Base-by-base conservation (phyloP, 768 basidiomycete genomes). In the Lactarius tabidus region DNA sequence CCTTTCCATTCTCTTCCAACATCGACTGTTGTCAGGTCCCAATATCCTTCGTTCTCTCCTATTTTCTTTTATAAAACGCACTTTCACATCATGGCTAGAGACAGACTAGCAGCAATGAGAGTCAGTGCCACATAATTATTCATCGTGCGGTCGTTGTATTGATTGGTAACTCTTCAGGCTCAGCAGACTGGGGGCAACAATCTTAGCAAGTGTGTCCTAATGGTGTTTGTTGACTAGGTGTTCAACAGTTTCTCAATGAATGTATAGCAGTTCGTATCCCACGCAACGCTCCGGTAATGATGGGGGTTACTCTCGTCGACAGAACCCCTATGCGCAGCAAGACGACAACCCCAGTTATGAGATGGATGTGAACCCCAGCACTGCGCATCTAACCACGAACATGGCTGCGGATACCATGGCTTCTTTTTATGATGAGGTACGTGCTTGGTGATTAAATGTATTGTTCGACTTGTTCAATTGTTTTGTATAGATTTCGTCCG, bases 81-180 rank as follows among this genome's bases (percentile, higher is more conserved):
- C 29, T 29, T n/a, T 33, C 48, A 62, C 39, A 76, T 71, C 70
- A 89, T 92, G 87, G 91, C 93, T 69, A 86, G 93, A 84, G 93
- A 95, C 80, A 86, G 93, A 82, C 84, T 95, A 69, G 93, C 91
- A 71, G 90, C 89, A 68, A 85, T 90, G 86, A 85, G 91, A 79
- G 90, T 91, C 65, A 64, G 85, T 74, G 18, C 54, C 35, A 38
- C 23, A 17, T n/a, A n/a, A n/a, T 39, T 51, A 38, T 38, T 62
- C 28, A 57, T 57, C 41, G 31, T 57, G 57, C 59, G 39, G 12
- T n/a, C 23, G 2, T 26, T 69, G 51, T 67, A 35, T 38, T 60
- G 29, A 57, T 33, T 28, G 41, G 52, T 26, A n/a, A 59, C 41
- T 66, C 23, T 29, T 59, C 67, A 90, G 88, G 89, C 89, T 56